Conservation (phyloP, 1,284 basidiomycete species). For the Ganoderma multipileum region DNA sequence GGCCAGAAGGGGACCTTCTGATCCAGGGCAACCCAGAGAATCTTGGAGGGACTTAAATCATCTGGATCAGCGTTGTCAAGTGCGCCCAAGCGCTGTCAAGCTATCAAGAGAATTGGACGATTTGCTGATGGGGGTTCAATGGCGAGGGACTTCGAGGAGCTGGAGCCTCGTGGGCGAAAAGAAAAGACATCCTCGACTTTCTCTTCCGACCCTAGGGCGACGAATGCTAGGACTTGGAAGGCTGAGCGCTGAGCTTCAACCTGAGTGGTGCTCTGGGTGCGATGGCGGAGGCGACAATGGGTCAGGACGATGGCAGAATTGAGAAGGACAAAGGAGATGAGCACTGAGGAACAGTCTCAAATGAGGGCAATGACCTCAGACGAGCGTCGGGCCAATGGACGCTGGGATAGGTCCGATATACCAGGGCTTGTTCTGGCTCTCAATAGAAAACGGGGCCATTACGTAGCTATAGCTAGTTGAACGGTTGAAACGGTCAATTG, state of each 20-base stretch:
- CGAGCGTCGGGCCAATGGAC: not conserved
- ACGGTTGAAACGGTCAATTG: not conserved
- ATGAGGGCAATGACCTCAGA: not conserved
- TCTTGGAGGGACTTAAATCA: too few relatives aligned
- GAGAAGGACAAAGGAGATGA: not conserved
- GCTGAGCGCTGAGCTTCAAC: not conserved
- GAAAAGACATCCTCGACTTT: not conserved
- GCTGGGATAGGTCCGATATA: not conserved
- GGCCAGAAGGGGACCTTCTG: too few relatives aligned
- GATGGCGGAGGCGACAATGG: not conserved
- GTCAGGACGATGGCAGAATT: not conserved
- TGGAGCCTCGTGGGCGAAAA: not conserved
- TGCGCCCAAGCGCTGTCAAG: too few relatives aligned
- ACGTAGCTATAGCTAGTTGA: not conserved
- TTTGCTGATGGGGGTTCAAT: not conserved
- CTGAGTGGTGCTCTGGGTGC: not conserved
- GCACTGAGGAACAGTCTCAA: not conserved
- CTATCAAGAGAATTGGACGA: too few relatives aligned
- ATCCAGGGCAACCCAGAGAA: too few relatives aligned
- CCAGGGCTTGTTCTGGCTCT: not conserved
- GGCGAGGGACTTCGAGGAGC: not conserved
- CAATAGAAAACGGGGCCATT: not conserved
- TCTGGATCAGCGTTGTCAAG: too few relatives aligned
- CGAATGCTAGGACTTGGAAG: not conserved
- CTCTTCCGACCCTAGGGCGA: not conserved